Evolutionary conservation across 1,284 basidiomycete genomes (phyloP), one percentile per base, ranked within the genome.

Genomic region (Tilletia setariae): DNA sequence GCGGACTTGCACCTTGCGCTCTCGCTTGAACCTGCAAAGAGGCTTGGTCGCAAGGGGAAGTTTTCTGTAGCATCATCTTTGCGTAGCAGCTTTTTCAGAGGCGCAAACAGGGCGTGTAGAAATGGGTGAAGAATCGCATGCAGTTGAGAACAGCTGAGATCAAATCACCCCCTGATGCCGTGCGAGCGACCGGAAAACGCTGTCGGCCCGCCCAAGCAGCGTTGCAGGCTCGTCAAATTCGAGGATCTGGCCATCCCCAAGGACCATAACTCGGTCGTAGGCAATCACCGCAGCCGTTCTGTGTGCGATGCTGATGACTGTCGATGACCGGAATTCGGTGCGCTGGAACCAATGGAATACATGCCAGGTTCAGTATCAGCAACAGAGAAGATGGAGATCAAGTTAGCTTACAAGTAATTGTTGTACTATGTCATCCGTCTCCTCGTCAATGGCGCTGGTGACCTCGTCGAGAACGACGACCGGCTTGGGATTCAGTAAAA

Each of bases 401-500:
- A 25, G 51, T 49, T 25, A 11, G 28, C 51, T 53, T 23, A 53
- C 51, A 15, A 76, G 68, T 86, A 76, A 76, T 88, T 89, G 90
- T 73, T 90, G 90, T 70, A 92, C 91, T 78, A 72, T 63, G n/a
- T 67, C 71, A 65, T 75, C 68, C 25, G 72, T 71, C 46, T 69
- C 69, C 13, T 67, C 35, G 43, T 76, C 76, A 70, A 78, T 74
- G 0, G 72, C 71, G 11, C 70, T 71, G 9, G 74, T 76, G 4
- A 78, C 77, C 73, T 87, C 87, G 75, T 88, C 87, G 59, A 87
- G 80, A 3, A 87, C 75, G 30, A 88, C 83, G 75, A 85, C 87
- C 68, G 84, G 84, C 67, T 83, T 75, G 68, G 86, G 78, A 25
- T 53, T 53, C 1, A 87, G 83, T 65, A 88, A 82, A 0, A 86